Evolutionary conservation across 345 rosid species (phyloP), one percentile per base, ranked within the genome.

Genomic region (Eucalyptus viminalis): DNA sequence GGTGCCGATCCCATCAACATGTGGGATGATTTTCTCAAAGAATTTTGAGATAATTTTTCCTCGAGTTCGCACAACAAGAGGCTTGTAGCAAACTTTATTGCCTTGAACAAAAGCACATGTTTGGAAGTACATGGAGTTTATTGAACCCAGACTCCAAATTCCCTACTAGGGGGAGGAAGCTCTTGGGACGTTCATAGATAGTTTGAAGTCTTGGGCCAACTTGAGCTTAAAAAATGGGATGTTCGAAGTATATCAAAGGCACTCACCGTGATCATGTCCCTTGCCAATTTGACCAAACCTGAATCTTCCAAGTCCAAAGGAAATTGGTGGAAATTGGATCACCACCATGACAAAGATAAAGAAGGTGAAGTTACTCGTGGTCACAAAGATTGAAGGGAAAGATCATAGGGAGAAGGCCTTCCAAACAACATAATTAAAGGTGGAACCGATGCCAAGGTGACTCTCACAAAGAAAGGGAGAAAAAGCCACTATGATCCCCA

Each of bases 371-470:
- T 51, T 51, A 51, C 22, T 0, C 1, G 0, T 51, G 56, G 56
- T 51, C 9, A 0, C 1, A 51, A 1, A 51, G 56, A 51, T 15
- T 19, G 22, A 51, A 0, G 16, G 8, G 56, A 51, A 17, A 51
- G 22, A 3, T 51, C 56, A 17, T 51, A 7, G 56, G 54, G 8
- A 19, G 22, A 51, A 19, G 56, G 51, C 22, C 56, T 51, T 51
- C 56, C 56, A 51, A 51, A 51, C 2, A 0, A 51, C 22, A 1
- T 0, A 19, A 51, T 17, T 19, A 17, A 49, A 51, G 22, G 22
- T 51, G 56, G 56, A 17, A 51, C 4, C 22, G 1, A 51, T 19
- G 2, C 1, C 56, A 49, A 51, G 56, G 22, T 51, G 56, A 17
- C 9, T 51, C 22, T 19, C 56, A 51, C 22, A 16, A 51, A 49